Evolutionary conservation across 768 basidiomycete species (phyloP).

Genomic region (Rhodotorula sphaerocarpa): DNA sequence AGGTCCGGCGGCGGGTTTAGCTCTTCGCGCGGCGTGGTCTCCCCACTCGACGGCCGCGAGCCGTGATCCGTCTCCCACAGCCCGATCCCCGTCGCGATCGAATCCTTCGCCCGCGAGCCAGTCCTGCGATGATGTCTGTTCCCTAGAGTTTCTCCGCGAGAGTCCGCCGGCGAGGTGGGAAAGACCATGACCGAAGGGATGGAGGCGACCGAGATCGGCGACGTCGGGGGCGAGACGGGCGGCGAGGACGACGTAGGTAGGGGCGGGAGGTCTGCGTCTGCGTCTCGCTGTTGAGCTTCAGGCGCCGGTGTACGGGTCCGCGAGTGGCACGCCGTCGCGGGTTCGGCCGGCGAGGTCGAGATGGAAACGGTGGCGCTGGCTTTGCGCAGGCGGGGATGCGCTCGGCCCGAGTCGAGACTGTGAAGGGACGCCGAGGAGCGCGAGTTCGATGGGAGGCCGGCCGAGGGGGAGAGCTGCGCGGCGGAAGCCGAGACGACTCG

Average conservation of each 20-base stretch:
- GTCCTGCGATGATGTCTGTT: neutral
- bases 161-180: neutral
- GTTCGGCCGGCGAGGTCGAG: constrained; percentile 17
- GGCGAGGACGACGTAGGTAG: neutral
- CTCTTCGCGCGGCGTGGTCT: neutral
- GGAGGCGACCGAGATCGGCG: neutral
- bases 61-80: constrained; percentile 20
- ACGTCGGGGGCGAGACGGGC: neutral
- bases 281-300: neutral
- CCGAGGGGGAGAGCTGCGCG: neutral
- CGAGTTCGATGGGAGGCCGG: neutral
- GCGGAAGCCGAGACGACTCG: neutral
- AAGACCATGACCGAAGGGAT: neutral
- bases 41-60: neutral
- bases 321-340: neutral
- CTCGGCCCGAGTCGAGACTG: constrained; percentile 8
- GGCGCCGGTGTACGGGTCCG: neutral
- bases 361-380: constrained; percentile 36
- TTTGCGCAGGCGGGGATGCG: constrained; percentile 21
- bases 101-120: constrained; percentile 13
- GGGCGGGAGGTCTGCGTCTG: neutral
- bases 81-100: constrained; percentile 32
- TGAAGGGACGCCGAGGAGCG: neutral
- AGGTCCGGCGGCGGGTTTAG: too few relatives aligned
- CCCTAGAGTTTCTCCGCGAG: neutral